Base-by-base conservation (phyloP, 352 stramenopile genomes). In the Globisporangium perplexum region DNA sequence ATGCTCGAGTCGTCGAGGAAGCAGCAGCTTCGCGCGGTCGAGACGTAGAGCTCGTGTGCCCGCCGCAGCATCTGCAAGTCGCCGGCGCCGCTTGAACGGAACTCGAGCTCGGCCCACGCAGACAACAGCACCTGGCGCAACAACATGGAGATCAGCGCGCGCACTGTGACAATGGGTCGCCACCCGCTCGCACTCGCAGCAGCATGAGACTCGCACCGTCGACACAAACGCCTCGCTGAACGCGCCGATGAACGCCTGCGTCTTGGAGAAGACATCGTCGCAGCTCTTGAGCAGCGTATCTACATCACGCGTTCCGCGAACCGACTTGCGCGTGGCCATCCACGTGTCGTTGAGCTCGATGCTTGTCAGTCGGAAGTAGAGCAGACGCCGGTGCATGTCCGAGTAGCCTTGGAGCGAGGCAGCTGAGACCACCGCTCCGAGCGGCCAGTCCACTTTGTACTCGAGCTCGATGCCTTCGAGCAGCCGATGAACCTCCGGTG, bases 141-240 rank as follows among this genome's bases (percentile, higher is more conserved):
- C 42, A 36, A 45, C 31, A 14, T 55, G 1, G 33, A 18, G 12
- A 12, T 39, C 33, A 39, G 14, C 14, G 4, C 3, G 15, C 31
- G 3, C 7, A 11, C 31, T 38, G 4, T 3, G 12, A 17, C 15
- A 12, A 39, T 39, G 12, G 33, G n/a, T n/a, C n/a, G n/a, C n/a
- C n/a, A n/a, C n/a, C 33, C 14, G 18, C 33, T 39, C 33, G 2
- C 11, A 12, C 33, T 39, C 12, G 33, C 12, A 6, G 33, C 33
- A 17, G 33, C 12, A 12, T 8, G 8, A 36, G 31, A 10, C 4
- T 3, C 53, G 11, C 57, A 83, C 72, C 57, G 71, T 69, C 15
- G 66, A 71, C 18, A 60, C 60, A 53, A 86, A 82, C 26, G 64
- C 62, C 51, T 77, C 72, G 41, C 75, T 81, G 46, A 82, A 79